Evolutionary conservation across 2,329 filamentous ascomycete species (phyloP).

Genomic region (Proliferodiscus dingleyae): DNA sequence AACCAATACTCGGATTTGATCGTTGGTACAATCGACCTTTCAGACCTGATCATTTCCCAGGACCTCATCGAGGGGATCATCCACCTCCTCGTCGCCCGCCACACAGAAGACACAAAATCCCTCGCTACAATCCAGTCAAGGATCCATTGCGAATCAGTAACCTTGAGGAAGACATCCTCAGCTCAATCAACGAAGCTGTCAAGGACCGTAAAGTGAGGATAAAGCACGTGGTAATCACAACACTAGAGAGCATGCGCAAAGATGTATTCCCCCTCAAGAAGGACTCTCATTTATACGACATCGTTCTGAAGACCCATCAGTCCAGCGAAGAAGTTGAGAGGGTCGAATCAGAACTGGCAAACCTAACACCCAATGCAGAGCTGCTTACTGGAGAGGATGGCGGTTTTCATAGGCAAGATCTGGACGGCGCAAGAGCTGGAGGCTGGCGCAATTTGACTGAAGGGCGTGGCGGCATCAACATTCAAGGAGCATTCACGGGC

Average conservation of each 20-base stretch:
- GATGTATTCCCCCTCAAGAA: constrained; percentile 36
- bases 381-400: constrained; percentile 34
- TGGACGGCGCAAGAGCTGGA: background rate
- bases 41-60: background rate
- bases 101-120: background rate
- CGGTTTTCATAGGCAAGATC: constrained; percentile 22
- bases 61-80: background rate
- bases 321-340: constrained; percentile 15
- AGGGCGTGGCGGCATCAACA: constrained; percentile 32
- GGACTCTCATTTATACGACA: constrained; percentile 32
- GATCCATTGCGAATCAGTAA: background rate
- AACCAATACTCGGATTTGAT: background rate
- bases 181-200: background rate
- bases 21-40: background rate
- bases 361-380: constrained; percentile 30
- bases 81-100: background rate
- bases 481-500: constrained; percentile 34
- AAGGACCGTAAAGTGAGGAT: constrained; percentile 27
- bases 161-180: background rate
- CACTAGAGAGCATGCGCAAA: constrained; percentile 36
- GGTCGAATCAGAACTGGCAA: constrained; percentile 28
- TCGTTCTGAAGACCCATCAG: constrained; percentile 29
- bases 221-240: constrained; percentile 35
- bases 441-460: constrained; percentile 19
- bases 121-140: background rate